Base-by-base conservation (phyloP, 306 rosid genomes). In the Geum urbanum region DNA sequence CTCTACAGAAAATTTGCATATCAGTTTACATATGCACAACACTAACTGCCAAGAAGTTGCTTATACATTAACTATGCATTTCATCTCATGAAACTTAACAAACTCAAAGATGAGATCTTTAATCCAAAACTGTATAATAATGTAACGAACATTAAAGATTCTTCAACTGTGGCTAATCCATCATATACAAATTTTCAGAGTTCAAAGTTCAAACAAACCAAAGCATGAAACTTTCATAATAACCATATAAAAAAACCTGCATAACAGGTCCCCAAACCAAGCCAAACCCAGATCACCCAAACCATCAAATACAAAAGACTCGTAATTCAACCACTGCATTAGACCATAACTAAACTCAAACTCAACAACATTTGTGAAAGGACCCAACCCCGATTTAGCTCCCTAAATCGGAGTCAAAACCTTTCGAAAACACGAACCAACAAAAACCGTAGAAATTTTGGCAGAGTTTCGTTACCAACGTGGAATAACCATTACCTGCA, bases 311-410 rank as follows among this genome's bases (percentile, higher is more conserved):
- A 40, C 8, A 40, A 11, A 63, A 51, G 48, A 61, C 9, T 54
- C 20, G 50, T 70, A 83, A 79, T 72, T 71, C 54, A 7, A 4
- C n/a, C 32, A n/a, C n/a, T 81, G 86, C 85, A 85, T 75, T 80
- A 62, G 75, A 46, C 66, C 14, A 66, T 39, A 45, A 43, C 14
- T 69, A 19, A 51, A 63, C 40, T n/a, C n/a, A n/a, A 44, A 75
- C 45, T 35, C 37, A 55, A 53, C 68, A 35, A 60, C 16, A 74
- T 63, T 60, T 63, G 15, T n/a, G n/a, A n/a, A n/a, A n/a, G n/a
- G n/a, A n/a, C n/a, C n/a, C n/a, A n/a, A n/a, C n/a, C n/a, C n/a
- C n/a, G n/a, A n/a, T n/a, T n/a, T n/a, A n/a, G n/a, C n/a, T n/a
- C n/a, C n/a, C n/a, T n/a, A n/a, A n/a, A n/a, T n/a, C n/a, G n/a